Conservation (phyloP, 768 basidiomycete species). For the Auricularia sp. region DNA sequence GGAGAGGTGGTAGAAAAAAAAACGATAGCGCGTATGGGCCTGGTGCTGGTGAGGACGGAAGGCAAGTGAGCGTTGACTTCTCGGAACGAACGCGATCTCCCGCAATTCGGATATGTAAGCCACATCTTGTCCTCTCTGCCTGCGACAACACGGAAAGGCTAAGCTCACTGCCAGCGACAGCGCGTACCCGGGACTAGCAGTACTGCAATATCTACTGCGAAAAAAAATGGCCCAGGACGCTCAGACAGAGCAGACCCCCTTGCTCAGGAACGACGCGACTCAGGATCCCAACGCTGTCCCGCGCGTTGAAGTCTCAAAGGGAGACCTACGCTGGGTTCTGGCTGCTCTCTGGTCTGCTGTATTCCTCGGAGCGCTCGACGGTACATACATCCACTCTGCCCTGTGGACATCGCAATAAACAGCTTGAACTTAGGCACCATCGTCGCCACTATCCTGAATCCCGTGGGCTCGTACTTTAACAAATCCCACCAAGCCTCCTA, state of each 20-base stretch:
- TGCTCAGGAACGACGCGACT: neutral
- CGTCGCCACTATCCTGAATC: slow-evolving; percentile 75
- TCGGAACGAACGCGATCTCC: no score
- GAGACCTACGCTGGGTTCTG: neutral
- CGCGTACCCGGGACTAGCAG: no score
- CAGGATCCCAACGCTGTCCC: neutral
- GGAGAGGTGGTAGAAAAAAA: no score
- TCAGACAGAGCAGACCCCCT: neutral
- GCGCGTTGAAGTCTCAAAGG: neutral
- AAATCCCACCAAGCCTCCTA: slow-evolving; percentile 67
- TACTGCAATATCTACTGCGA: no score
- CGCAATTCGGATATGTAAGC: no score
- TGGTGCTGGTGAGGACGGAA: no score
- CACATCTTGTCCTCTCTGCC: no score
- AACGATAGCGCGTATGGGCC: no score
- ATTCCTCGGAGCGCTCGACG: slow-evolving; percentile 77
- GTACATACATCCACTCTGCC: slow-evolving; percentile 24
- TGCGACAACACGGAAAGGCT: no score
- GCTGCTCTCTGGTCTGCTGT: slow-evolving; percentile 45
- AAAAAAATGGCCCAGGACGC: neutral
- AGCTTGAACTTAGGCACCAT: slow-evolving; percentile 50
- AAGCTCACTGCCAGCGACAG: no score
- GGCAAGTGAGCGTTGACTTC: no score
- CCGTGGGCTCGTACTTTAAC: slow-evolving; percentile 78
- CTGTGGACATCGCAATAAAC: neutral